Evolutionary conservation across 129 eudicot genomes (phyloP).

Genomic region (Apium graveolens): DNA sequence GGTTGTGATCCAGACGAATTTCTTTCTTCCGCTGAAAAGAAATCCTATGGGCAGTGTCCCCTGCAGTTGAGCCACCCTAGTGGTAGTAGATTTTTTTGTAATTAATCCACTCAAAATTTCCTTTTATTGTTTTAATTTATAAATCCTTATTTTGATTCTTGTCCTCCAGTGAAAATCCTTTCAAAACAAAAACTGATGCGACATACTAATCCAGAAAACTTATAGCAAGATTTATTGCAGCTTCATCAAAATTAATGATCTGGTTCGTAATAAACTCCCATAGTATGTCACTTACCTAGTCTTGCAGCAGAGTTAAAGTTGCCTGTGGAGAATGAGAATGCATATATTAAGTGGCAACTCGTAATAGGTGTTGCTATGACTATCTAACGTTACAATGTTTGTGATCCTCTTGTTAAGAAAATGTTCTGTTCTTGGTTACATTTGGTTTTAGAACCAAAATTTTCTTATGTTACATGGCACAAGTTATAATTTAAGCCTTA

Average conservation of each 20-base stretch:
- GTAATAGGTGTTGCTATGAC: neutral
- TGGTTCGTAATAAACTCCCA: neutral
- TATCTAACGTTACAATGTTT: neutral
- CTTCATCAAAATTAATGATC: neutral
- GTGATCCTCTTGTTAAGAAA: neutral
- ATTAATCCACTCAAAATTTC: neutral
- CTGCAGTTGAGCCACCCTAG: neutral
- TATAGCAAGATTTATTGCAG: neutral
- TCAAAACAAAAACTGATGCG: neutral
- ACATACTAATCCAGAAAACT: neutral
- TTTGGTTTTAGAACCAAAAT: neutral
- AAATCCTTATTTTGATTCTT: neutral
- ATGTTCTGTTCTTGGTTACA: neutral
- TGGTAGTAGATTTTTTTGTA: neutral
- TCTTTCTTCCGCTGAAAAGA: neutral
- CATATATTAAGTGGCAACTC: neutral
- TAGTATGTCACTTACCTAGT: neutral
- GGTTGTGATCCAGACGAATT: neutral
- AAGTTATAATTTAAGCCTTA: neutral
- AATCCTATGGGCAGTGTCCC: neutral
- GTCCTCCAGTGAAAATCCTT: neutral
- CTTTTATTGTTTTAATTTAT: neutral
- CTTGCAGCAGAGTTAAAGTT: constrained; percentile 2
- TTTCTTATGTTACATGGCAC: neutral
- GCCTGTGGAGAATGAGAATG: neutral